Base-by-base conservation (phyloP, 371 early-diverging fungal species). In the Actinomucor elegans region DNA sequence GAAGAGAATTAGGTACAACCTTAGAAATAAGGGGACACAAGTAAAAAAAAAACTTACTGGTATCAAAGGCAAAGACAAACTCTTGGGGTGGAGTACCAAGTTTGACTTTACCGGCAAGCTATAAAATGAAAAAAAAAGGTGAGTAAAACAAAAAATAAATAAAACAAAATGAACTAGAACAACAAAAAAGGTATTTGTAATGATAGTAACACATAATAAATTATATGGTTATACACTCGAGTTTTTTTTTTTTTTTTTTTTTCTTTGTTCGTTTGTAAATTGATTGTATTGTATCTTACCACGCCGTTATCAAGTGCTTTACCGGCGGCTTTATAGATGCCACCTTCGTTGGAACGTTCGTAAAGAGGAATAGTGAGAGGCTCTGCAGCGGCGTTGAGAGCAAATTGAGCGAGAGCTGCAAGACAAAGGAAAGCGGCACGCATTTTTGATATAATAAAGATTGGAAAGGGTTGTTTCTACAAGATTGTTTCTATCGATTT, bases 11-110 rank as follows among this genome's bases (percentile, higher is more conserved):
- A 50, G 48, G 52, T 53, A 62, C 55, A 45, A 52, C 61, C 49
- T 45, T 8, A 55, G 35, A 50, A 49, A 36, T 20, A 49, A 48
- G 33, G 54, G 45, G 28, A 15, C 17, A 2, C 2, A 8, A 37
- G 21, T 3, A 23, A 23, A 9, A 18, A 28, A 34, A 8, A 15
- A 24, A 53, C 62, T 51, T 67, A 73, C 73, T 69, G 55, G 77
- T 77, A 61, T 77, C 77, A 54, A 77, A 77, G 36, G 71, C 77
- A 50, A 77, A 51, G 38, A 57, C 61, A 42, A 77, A 77, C 35
- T 77, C 69, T 59, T 77, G 77, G 38, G 75, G 66, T 33, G 75
- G 71, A 17, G 43, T 65, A 52, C 77, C 77, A 36, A 77, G 62
- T 26, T 66, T 54, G 18, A 77, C 66, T 54, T 61, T 73, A 49